Evolutionary conservation across 2,329 filamentous ascomycete species (phyloP).

Genomic region (Rutstroemia sydowiana): DNA sequence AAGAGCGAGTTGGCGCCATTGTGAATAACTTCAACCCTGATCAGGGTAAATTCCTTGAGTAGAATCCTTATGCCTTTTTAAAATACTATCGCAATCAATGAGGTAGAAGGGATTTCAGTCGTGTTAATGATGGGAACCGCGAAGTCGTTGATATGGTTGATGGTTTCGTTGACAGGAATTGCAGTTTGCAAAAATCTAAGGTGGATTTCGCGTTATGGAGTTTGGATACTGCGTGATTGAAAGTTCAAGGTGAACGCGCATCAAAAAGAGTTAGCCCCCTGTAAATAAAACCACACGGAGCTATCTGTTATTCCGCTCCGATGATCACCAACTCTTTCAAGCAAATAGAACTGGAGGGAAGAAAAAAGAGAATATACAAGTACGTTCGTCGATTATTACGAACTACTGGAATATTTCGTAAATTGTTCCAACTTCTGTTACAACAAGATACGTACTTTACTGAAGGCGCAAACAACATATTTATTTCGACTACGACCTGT

Average conservation of each 20-base stretch:
- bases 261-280: background rate
- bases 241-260: slow-evolving; percentile 2
- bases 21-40: slow-evolving; percentile 24
- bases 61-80: slow-evolving; percentile 13
- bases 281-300: background rate
- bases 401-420: background rate
- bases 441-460: background rate
- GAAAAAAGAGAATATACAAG: background rate
- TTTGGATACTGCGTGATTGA: background rate
- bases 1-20: slow-evolving; percentile 49
- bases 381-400: background rate
- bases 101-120: slow-evolving; percentile 3
- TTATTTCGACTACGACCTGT: background rate
- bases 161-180: slow-evolving; percentile 12
- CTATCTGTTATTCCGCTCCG: background rate
- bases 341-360: background rate
- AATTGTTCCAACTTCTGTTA: background rate
- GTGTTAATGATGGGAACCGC: slow-evolving; percentile 15
- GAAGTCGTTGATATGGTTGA: background rate
- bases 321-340: background rate
- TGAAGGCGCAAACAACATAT: too few relatives aligned
- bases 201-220: slow-evolving; percentile 7
- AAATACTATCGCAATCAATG: background rate
- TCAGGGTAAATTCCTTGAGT: slow-evolving; percentile 15
- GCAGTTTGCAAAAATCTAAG: slow-evolving; percentile 5